Evolutionary conservation across 495 filamentous ascomycete species (phyloP).

Genomic region (Aspergillus asperescens): DNA sequence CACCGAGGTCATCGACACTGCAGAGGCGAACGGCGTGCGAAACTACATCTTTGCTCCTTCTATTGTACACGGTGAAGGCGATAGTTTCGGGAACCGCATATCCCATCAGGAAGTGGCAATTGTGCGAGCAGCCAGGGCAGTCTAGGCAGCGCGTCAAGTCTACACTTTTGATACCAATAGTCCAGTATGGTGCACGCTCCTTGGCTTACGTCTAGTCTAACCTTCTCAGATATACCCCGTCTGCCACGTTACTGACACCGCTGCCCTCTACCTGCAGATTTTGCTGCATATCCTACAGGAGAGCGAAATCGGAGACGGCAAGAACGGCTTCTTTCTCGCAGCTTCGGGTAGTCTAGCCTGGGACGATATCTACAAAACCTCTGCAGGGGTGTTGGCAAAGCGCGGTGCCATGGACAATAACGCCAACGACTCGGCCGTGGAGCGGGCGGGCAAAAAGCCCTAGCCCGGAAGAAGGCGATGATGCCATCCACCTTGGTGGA

Average conservation of each 20-base stretch:
- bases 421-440: constrained; percentile 29
- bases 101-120: constrained; percentile 47
- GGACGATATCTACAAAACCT: constrained; percentile 42
- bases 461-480: constrained; percentile 22
- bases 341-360: constrained; percentile 41
- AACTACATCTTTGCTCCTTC: constrained; percentile 47
- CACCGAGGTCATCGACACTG: constrained; percentile 32
- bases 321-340: constrained; percentile 48
- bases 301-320: constrained; percentile 31
- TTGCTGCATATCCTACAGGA: constrained; percentile 38
- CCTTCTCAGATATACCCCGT: constrained; percentile 42
- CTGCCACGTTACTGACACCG: constrained; percentile 42
- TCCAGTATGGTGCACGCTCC: constrained; percentile 23
- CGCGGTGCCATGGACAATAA: constrained; percentile 24
- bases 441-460: constrained; percentile 36
- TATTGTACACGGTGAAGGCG: constrained; percentile 42
- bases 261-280: constrained; percentile 38
- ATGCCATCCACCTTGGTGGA: constrained; percentile 36
- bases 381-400: constrained; percentile 36
- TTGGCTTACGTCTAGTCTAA: not conserved
- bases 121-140: constrained; percentile 40
- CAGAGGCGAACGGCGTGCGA: constrained; percentile 32
- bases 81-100: constrained; percentile 45
- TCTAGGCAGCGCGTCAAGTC: constrained; percentile 29
- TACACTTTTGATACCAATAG: constrained; percentile 31